phyloP scores from a whole-genome alignment of 768 basidiomycete genomes.

The Rhodocollybia butyracea region DNA sequence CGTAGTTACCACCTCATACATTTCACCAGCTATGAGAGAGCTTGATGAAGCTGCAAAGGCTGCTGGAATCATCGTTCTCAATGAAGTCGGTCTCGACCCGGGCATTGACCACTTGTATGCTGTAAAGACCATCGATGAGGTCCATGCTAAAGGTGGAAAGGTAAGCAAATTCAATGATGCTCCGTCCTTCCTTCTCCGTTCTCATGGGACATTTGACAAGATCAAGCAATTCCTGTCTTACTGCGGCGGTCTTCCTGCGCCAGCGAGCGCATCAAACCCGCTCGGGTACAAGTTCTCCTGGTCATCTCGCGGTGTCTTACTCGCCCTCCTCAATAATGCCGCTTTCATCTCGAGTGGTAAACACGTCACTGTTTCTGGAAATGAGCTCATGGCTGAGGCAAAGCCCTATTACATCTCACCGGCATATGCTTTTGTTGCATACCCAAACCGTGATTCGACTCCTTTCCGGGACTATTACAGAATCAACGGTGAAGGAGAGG shows the following conservation, averaged over 20 bases:
- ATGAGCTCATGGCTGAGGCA: slow-evolving; percentile 86
- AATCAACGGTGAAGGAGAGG: slow-evolving; percentile 68
- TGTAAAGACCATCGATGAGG: slow-evolving; percentile 90
- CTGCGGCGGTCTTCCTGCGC: slow-evolving; percentile 95
- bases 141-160: slow-evolving; percentile 94
- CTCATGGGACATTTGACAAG: too few species aligned
- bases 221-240: slow-evolving; percentile 90
- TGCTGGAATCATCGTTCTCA: slow-evolving; percentile 92
- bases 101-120: slow-evolving; percentile 95
- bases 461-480: slow-evolving; percentile 90
- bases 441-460: slow-evolving; percentile 93
- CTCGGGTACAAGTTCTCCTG: slow-evolving; percentile 99
- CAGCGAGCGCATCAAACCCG: slow-evolving; percentile 88
- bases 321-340: slow-evolving; percentile 90
- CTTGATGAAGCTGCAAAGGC: slow-evolving; percentile 78
- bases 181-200: slow-evolving; percentile 3
- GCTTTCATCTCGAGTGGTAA: slow-evolving; percentile 71
- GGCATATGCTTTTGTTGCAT: slow-evolving; percentile 95
- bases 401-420: slow-evolving; percentile 94
- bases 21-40: slow-evolving; percentile 87
- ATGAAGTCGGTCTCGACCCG: slow-evolving; percentile 97
- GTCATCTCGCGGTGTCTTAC: slow-evolving; percentile 94
- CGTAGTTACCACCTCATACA: slow-evolving; percentile 95
- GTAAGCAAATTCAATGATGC: too few species aligned
- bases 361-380: slow-evolving; percentile 64